Base-by-base conservation (phyloP, 2,329 filamentous ascomycete genomes). In the Aschersonia sp. region DNA sequence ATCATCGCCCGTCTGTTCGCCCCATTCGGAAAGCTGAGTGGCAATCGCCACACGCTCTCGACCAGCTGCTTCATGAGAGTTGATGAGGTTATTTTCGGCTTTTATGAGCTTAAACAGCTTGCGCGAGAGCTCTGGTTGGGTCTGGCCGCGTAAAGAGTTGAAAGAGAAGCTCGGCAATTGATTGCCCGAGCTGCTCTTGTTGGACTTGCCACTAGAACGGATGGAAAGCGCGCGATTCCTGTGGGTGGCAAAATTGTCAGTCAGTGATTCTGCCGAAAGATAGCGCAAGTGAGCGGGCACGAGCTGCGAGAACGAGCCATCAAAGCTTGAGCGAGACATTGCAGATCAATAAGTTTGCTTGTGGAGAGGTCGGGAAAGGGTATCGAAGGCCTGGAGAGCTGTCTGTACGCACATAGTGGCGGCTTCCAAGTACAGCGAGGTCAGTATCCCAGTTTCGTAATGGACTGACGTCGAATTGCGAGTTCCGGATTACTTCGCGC, bases 81-180 rank as follows among this genome's bases (percentile, higher is more conserved):
- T 74, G 58, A 97, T 89, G 38, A 89, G 82, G 61, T 84, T 82
- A 72, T 96, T 97, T 67, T 94, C 85, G 45, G 85, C 86, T 71
- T 98, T 98, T 73, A 97, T 95, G 51, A 98, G 77, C 57, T 84
- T 84, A 74, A 83, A 94, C 46, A 98, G 80, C 62, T 84, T 86
- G 65, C 86, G 88, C 58, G 86, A 89, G 31, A 96, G 78, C 65
- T 96, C 89, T 4, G 89, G 87, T 62, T 95, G 88, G 57, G 84
- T 77, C 45, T 82, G 79, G 48, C 88, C 88, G 46, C 91, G 87
- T 48, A 98, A 80, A 28, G 88, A 92, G 54, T 78, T 81, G 70
- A 97, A 84, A 50, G 82, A 85, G 71, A 97, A 95, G 59, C 80
- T 82, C 62, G 85, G 81, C 49, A 69, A 59, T 44, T 62, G 59